phyloP scores from a whole-genome alignment of 202 grass and related monocot genomes.

The Zoysia matrella region DNA sequence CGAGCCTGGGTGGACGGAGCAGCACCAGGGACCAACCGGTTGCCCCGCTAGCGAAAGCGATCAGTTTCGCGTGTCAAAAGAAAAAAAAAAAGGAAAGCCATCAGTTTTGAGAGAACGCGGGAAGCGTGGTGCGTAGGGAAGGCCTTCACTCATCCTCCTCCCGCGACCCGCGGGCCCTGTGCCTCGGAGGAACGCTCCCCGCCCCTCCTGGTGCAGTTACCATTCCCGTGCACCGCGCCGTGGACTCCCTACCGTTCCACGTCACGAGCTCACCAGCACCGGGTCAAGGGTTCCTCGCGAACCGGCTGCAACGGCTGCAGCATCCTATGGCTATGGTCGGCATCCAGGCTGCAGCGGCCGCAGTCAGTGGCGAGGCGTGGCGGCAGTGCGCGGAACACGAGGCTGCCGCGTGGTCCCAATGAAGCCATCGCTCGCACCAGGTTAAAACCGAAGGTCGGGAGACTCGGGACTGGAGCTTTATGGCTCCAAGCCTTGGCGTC shows the following conservation, averaged over 20 bases:
- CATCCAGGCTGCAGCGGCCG: background rate
- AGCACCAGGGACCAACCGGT: background rate
- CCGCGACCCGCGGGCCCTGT: too few relatives aligned
- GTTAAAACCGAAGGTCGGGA: too few relatives aligned
- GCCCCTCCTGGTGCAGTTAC: background rate
- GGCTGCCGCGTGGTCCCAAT: background rate
- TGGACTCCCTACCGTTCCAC: background rate
- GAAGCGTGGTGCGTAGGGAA: conserved; percentile 19
- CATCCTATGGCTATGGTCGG: too few relatives aligned
- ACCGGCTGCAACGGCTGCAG: too few relatives aligned
- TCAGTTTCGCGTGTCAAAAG: too few relatives aligned
- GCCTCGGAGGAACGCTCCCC: too few relatives aligned
- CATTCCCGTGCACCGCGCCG: background rate
- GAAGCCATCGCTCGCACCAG: too few relatives aligned
- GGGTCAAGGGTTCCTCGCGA: background rate
- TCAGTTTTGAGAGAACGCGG: conserved; percentile 29
- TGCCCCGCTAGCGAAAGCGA: background rate
- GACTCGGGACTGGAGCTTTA: too few relatives aligned
- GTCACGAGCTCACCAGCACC: background rate
- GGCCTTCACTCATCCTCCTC: too few relatives aligned
- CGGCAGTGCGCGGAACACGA: background rate
- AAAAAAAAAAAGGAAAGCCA: too few relatives aligned
- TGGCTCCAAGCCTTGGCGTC: too few relatives aligned
- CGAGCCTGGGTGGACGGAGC: background rate
- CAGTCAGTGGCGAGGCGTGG: background rate